Conservation (phyloP, 1,284 basidiomycete species). For the Spongiforma sp. region DNA sequence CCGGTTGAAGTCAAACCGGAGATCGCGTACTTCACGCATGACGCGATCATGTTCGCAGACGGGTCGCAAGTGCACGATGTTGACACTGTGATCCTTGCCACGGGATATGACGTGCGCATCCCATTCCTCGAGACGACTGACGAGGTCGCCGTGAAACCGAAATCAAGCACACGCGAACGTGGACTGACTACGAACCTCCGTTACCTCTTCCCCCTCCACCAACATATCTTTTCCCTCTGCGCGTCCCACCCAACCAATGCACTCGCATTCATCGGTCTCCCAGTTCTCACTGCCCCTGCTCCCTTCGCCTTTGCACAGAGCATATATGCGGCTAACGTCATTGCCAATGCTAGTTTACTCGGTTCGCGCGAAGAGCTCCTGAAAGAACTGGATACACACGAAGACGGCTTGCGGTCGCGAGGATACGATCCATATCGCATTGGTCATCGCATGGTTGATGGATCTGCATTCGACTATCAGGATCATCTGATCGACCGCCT, state of each 20-base stretch:
- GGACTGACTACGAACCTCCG: conserved; percentile 52
- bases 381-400: conserved; percentile 45
- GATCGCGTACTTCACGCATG: conserved; percentile 52
- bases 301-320: conserved; percentile 58
- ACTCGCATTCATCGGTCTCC: conserved; percentile 59
- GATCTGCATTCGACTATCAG: conserved; percentile 52
- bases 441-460: conserved; percentile 52
- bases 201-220: conserved; percentile 60
- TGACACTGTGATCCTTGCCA: conserved; percentile 55
- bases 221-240: conserved; percentile 57
- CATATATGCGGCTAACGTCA: conserved; percentile 49
- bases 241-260: conserved; percentile 51
- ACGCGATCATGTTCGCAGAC: conserved; percentile 52
- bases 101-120: conserved; percentile 57
- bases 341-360: conserved; percentile 48
- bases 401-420: conserved; percentile 41
- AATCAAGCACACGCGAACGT: conserved; percentile 29
- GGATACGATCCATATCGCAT: conserved; percentile 55
- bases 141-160: conserved; percentile 32
- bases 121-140: conserved; percentile 54
- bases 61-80: conserved; percentile 45
- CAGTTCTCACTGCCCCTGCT: conserved; percentile 49
- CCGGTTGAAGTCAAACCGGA: conserved; percentile 44
- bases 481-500: conserved; percentile 51
- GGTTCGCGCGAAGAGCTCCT: conserved; percentile 46